Conservation (phyloP, 192 early-diverging fungal species). For the Umbelopsis sp. region DNA sequence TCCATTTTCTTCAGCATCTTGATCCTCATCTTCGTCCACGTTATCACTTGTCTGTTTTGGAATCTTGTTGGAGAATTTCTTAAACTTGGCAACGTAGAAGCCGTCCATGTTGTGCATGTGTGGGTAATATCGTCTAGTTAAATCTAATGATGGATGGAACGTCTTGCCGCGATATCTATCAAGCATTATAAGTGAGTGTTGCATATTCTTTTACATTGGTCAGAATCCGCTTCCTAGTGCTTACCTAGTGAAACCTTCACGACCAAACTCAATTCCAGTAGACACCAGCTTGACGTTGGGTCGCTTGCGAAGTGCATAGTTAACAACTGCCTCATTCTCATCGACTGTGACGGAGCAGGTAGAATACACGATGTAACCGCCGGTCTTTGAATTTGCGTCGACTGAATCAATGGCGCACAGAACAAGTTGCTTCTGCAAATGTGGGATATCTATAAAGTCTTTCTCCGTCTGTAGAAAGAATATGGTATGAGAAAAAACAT, state of each 20-base stretch:
- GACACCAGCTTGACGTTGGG: slow-evolving; percentile 92
- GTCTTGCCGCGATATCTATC: slow-evolving; percentile 75
- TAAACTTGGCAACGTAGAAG: slow-evolving; percentile 98
- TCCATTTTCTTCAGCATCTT: slow-evolving; percentile 25
- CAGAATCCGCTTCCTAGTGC: neutral
- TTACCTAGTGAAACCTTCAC: slow-evolving; percentile 83
- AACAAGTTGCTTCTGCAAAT: slow-evolving; percentile 95
- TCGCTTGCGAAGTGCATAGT: slow-evolving; percentile 93
- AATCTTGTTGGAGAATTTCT: slow-evolving; percentile 91
- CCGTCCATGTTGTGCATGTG: slow-evolving; percentile 99
- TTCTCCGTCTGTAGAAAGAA: slow-evolving; percentile 58
- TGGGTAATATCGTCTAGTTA: slow-evolving; percentile 92
- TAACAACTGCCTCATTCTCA: slow-evolving; percentile 96
- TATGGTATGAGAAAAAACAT: too few species aligned
- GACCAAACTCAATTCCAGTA: slow-evolving; percentile 90
- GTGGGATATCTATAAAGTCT: slow-evolving; percentile 91
- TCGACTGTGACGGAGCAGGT: slow-evolving; percentile 98
- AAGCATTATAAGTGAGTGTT: neutral
- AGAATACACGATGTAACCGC: slow-evolving; percentile 97
- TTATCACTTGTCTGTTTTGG: slow-evolving; percentile 41
- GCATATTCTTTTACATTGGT: neutral
- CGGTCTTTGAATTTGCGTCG: slow-evolving; percentile 90
- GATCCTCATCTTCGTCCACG: slow-evolving; percentile 41
- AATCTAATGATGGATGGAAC: slow-evolving; percentile 81
- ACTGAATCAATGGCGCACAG: slow-evolving; percentile 95